Evolutionary conservation across 306 rosid genomes (phyloP), one percentile per base, ranked within the genome.

Genomic region (Glycyrrhiza uralensis): DNA sequence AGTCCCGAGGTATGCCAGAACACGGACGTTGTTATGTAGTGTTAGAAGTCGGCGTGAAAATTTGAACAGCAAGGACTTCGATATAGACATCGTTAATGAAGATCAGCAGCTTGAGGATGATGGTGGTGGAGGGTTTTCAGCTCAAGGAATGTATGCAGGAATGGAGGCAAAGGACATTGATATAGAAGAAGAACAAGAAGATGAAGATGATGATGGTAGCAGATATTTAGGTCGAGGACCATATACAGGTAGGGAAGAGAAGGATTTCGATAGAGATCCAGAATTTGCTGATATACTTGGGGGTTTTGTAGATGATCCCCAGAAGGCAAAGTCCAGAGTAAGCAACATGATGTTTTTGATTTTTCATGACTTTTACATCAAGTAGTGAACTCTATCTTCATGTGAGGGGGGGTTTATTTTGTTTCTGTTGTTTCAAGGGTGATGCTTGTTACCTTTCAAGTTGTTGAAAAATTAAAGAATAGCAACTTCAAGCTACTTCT

Each of bases 251-350:
- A 76, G 51, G 76, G 81, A 56, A 39, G 89, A 79, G 72, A 86
- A 72, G 58, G 92, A 93, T 47, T 83, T 76, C 30, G 98, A 90
- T 55, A 70, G 85, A 66, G 92, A 93, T 77, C 97, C 98, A 30
- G 98, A 90, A 67, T 74, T 87, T 19, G 98, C 97, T 80, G 88
- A 90, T 22, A 88, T 90, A 69, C 65, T 93, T 49, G 96, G 96
- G 36, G 69, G 32, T 74, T 81, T 74, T 76, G 77, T 93, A 12
- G 96, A 90, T 59, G 80, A 93, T 66, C 98, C 97, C 9, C 77
- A 88, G 28, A 89, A 79, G 71, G 93, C 90, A 24, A 92, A 77
- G 12, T 85, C 96, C 63, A 91, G 72, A 80, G 98, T 90, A 86
- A 86, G 87, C 52, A 39, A 1, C 49, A 49, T 42, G n/a, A 20